Evolutionary conservation across 2,329 filamentous ascomycete genomes (phyloP), one percentile per base, ranked within the genome.

Genomic region (Septoria linicola): DNA sequence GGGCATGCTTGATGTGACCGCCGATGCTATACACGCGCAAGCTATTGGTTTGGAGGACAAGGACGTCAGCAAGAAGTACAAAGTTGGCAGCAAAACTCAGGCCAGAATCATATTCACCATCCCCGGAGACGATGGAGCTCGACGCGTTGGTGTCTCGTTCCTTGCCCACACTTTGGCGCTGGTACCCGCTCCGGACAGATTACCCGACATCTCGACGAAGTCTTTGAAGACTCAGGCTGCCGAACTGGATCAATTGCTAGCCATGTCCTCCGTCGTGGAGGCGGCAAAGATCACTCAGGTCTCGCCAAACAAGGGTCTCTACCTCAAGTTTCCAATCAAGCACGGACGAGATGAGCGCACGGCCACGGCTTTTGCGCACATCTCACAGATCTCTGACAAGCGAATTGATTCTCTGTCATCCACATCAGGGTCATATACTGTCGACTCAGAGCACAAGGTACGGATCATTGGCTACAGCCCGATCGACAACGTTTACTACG

Each of bases 91-190:
- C 45, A 95, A 92, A 67, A 76, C 92, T 61, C 92, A 89, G 71
- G 91, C 84, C 2, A 84, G 95, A 64, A 80, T 99, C 32, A 86
- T 96, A 50, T 96, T 86, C 73, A 95, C 85, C 27, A 93, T 95
- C 65, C 89, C 90, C 0, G 79, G 82, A 2, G 80, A 87, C 4
- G 88, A 91, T 43, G 65, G 59, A 6, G 80, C 84, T 10, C 87
- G 85, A 59, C 96, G 95, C 72, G 74, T 99, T 16, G 91, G 90
- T 21, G 81, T 97, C 50, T 96, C 93, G 2, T 66, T 97, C 25
- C 78, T 97, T 14, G 86, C 91, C n/a, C 90, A 97, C 66, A 76
- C 96, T 37, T 70, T 88, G 31, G 80, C 83, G 3, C 76, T 96
- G n/a, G 69, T 73, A 2, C 66, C 69, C 3, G 68, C 70, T 14